These are phyloP conservation scores for Iris pallida DNA, from an alignment of 116 monocot species.

Conservation along the genomic window DNA sequence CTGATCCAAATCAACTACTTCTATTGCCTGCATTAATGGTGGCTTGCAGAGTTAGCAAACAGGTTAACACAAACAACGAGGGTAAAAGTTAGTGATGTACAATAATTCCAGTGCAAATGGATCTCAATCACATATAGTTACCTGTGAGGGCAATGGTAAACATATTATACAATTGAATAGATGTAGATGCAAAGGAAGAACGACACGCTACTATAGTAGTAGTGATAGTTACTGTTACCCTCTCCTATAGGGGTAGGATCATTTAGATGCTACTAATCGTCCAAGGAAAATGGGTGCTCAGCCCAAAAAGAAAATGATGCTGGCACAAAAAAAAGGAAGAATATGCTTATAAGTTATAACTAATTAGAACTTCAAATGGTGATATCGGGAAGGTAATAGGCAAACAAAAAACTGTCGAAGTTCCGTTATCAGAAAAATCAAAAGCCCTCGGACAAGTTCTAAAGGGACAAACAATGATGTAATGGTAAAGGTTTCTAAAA, in stretches of 20 bases:
- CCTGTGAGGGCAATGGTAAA: background rate
- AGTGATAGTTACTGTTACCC: background rate
- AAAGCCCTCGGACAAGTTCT: no score
- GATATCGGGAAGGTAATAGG: no score
- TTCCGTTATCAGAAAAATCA: no score
- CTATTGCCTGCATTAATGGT: constrained; percentile 54
- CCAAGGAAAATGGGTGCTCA: no score
- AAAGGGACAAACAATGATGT: no score
- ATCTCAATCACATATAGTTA: background rate
- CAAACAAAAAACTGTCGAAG: no score
- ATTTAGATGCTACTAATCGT: background rate
- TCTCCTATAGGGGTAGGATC: background rate
- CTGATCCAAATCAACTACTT: constrained; percentile 65
- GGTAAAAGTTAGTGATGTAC: background rate
- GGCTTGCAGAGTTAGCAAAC: background rate
- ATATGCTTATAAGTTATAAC: no score
- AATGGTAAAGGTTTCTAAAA: no score
- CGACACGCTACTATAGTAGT: no score
- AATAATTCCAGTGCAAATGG: background rate
- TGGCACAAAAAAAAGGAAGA: no score
- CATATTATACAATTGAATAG: constrained; percentile 1
- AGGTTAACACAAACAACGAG: background rate
- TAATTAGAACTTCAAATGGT: no score
- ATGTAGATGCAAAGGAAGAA: background rate
- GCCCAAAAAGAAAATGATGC: no score